These are phyloP conservation scores for Leptomonas pyrrhocoris DNA, from an alignment of 208 protist species.

Conservation along the genomic window DNA sequence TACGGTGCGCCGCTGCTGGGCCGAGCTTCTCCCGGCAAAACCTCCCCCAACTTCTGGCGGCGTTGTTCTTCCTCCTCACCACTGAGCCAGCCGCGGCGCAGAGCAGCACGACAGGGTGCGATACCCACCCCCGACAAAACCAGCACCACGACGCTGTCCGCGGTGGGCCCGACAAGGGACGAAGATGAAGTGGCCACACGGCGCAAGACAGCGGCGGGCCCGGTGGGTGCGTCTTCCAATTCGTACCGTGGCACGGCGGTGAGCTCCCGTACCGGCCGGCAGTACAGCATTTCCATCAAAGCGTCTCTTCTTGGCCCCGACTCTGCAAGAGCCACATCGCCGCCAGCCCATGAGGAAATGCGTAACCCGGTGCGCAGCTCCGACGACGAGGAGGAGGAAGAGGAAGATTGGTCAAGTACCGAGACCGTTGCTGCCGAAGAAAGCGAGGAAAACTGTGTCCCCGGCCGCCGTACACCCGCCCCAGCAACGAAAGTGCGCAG, in stretches of 20 bases:
- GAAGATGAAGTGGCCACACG: background rate
- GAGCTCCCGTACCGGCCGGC: conserved; percentile 11
- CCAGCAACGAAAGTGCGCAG: background rate
- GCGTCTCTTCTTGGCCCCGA: conserved; percentile 4
- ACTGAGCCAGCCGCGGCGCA: background rate
- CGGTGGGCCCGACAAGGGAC: background rate
- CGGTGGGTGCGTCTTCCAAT: background rate
- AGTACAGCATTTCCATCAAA: conserved; percentile 17
- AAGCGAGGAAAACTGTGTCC: background rate
- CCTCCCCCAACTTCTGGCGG: background rate
- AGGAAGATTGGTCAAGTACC: background rate
- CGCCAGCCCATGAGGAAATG: background rate
- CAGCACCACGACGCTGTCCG: background rate
- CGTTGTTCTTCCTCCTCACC: background rate
- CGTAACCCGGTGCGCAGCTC: background rate
- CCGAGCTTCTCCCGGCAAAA: background rate
- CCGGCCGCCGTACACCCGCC: background rate
- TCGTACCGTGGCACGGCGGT: conserved; percentile 13
- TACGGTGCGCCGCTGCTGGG: conserved; percentile 22
- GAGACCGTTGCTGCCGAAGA: background rate
- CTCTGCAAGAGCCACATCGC: background rate
- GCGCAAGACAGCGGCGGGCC: background rate
- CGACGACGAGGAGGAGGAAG: background rate
- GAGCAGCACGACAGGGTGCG: background rate
- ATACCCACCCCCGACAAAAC: background rate